These are phyloP conservation scores for Penicillium sp. DNA, from an alignment of 2,329 filamentous ascomycete species.

Conservation along the genomic window DNA sequence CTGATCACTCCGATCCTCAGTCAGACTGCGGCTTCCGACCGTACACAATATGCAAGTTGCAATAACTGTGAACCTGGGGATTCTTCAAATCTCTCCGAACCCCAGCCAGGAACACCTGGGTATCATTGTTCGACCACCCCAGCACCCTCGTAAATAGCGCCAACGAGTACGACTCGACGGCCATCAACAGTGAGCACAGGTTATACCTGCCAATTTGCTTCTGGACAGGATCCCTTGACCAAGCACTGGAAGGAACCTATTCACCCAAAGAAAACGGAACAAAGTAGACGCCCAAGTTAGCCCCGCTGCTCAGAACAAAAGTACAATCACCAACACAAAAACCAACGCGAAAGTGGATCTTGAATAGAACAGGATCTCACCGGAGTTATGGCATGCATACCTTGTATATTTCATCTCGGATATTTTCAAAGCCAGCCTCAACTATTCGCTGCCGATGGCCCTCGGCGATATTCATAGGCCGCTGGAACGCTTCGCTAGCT, in stretches of 20 bases:
- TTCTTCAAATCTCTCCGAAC: constrained; percentile 43
- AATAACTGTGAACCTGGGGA: constrained; percentile 40
- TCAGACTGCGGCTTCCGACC: constrained; percentile 36
- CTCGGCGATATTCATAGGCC: constrained; percentile 36
- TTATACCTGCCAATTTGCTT: constrained; percentile 44
- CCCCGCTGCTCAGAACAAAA: neutral
- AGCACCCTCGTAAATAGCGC: constrained; percentile 35
- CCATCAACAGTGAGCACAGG: constrained; percentile 33
- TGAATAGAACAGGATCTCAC: neutral
- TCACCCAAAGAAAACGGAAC: neutral
- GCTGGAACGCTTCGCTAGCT: constrained; percentile 36
- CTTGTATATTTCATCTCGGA: constrained; percentile 51
- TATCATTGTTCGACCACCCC: constrained; percentile 40
- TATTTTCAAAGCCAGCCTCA: constrained; percentile 57
- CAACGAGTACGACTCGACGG: constrained; percentile 33
- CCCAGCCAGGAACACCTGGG: constrained; percentile 40
- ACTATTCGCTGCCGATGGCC: constrained; percentile 47
- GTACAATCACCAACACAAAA: neutral
- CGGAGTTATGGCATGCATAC: constrained; percentile 11
- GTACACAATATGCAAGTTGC: constrained; percentile 34
- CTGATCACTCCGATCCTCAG: constrained; percentile 3
- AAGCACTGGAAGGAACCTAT: constrained; percentile 51
- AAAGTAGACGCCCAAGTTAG: neutral
- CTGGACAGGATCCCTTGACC: constrained; percentile 50
- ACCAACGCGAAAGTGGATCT: neutral